Base-by-base conservation (phyloP, 2,329 filamentous ascomycete species). In the Xylariaceae sp. region DNA sequence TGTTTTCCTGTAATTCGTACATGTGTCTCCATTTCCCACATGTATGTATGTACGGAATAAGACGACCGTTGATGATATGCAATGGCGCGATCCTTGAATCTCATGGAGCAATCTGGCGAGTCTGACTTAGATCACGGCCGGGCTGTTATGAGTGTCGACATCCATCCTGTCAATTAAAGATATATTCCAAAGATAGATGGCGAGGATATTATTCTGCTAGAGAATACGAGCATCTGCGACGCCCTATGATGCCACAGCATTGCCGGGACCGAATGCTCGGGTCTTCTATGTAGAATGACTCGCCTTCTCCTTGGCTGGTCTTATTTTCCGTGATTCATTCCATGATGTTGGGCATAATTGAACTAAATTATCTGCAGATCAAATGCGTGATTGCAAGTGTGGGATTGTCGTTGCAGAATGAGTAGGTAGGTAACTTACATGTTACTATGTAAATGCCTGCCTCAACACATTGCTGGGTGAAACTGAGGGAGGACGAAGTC, bases 231-330 rank as follows among this genome's bases (percentile, higher is more conserved):
- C 53, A 51, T 34, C n/a, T 49, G 37, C 17, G 45, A 57, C 52
- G 57, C 57, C 57, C 51, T 41, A 55, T 52, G 45, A 41, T 45
- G 11, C 41, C 17, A 8, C 44, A 35, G 41, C 48, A 49, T 50
- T 48, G 13, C 47, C 51, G 51, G 54, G 49, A 59, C 18, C 59
- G 54, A 61, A 57, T 59, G n/a, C 2, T 11, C 13, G n/a, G 41
- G 13, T 45, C 11, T 13, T n/a, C 37, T 13, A 41, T 41, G 37
- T 41, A 41, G 37, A 41, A 41, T 41, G 23, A 30, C 23, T 30
- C 23, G 23, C 34, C 49, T 51, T 35, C 23, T 23, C 13, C 11
- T 51, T 51, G 49, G 49, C 34, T 15, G 49, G 23, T 35, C 23
- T 10, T 23, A 37, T 30, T 51, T 51, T 47, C 44, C 53, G 37